Base-by-base conservation (phyloP, 2,329 filamentous ascomycete genomes). In the Diaporthe ampelina region DNA sequence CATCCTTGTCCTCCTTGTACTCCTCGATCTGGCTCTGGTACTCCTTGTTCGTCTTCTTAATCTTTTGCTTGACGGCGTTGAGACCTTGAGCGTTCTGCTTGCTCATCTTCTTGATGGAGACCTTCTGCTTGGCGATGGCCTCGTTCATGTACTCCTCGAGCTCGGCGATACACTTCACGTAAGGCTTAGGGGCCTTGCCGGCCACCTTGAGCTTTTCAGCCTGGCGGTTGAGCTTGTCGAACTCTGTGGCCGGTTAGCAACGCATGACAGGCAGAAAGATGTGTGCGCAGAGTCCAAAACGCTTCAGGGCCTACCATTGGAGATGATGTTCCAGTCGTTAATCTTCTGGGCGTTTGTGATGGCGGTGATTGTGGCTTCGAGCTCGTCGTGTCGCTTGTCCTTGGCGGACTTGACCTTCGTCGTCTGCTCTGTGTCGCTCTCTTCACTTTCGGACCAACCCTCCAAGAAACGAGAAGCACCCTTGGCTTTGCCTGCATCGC, bases 301-400 rank as follows among this genome's bases (percentile, higher is more conserved):
- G 61, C 24, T 10, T 69, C 19, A 10, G n/a, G n/a, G 81, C 92
- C 81, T 90, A 97, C 95, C 95, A 82, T 91, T 90, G 76, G 95
- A 94, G 79, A 98, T 97, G 77, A 96, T 92, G 78, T 93, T 94
- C 97, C 97, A 99, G 86, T 99, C 97, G 82, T 94, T 95, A 82
- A 98, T 99, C 89, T 97, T 98, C 85, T 97, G 90, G 76, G 94
- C 95, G 86, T 99, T 99, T 83, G 98, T 95, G 81, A 99, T 98
- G 81, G 94, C 87, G 84, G 94, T 93, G 81, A 98, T 94, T 57
- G 93, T 97, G 75, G 91, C 90, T 84, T 99, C 96, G 76, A 99
- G 89, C 85, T 98, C 97, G 82, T 98, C 96, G 78, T 95, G 89
- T 76, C 97, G 92, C 91, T 99, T 99, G 88, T 98, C 95, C 87